Evolutionary conservation across 805 yeast species (phyloP).

Genomic region (Teunomyces kruisii): DNA sequence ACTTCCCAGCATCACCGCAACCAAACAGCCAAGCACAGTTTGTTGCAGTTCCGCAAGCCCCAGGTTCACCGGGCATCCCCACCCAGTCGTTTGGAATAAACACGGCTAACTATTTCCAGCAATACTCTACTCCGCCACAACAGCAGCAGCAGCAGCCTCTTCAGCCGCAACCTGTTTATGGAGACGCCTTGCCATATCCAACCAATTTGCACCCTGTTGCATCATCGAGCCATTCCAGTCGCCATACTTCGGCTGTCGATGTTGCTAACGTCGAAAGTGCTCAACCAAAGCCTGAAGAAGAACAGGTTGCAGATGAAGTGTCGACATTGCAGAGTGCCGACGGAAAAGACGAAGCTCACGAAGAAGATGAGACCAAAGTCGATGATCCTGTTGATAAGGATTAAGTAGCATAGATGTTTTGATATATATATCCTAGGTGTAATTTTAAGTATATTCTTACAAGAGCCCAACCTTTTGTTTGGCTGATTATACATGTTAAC

Average conservation of each 20-base stretch:
- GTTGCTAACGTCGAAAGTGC: background rate
- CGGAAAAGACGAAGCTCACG: background rate
- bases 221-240: constrained; percentile 4
- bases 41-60: constrained; percentile 8
- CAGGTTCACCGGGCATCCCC: constrained; percentile 5
- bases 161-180: constrained; percentile 4
- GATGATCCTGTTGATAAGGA: constrained; percentile 1
- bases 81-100: constrained; percentile 13
- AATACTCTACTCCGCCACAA: constrained; percentile 10
- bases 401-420: constrained; percentile 1
- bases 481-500: constrained; percentile 1
- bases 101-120: constrained; percentile 18
- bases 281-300: background rate
- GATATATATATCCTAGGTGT: background rate
- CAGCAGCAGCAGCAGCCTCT: background rate
- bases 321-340: constrained; percentile 13
- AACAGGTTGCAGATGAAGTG: constrained; percentile 9
- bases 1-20: constrained; percentile 38
- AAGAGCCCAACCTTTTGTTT: no score
- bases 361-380: background rate
- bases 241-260: constrained; percentile 1
- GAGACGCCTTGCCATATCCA: constrained; percentile 17
- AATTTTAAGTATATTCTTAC: no score
- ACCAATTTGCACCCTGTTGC: constrained; percentile 11
- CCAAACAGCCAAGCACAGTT: constrained; percentile 11